Evolutionary conservation across 2,329 filamentous ascomycete species (phyloP).

Genomic region (Hypoxylon sp.): DNA sequence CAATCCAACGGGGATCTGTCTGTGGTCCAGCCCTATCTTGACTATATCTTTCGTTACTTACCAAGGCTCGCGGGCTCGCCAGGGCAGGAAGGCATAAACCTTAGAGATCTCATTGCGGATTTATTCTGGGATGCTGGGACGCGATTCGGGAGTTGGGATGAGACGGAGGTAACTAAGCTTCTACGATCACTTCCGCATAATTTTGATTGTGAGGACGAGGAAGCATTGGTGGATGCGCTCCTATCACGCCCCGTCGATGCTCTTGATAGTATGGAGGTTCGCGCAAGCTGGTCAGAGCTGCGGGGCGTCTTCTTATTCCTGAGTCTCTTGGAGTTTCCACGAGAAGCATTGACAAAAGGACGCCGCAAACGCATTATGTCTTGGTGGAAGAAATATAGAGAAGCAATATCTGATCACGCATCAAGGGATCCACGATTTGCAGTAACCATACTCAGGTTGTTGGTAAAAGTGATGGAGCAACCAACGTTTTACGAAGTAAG

Average conservation of each 20-base stretch:
- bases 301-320: conserved; percentile 44
- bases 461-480: conserved; percentile 52
- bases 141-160: conserved; percentile 18
- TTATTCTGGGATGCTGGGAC: conserved; percentile 46
- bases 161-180: conserved; percentile 27
- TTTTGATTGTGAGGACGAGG: conserved; percentile 49
- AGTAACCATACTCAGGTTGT: conserved; percentile 47
- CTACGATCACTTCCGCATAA: conserved; percentile 47
- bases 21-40: conserved; percentile 41
- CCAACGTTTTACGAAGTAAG: conserved; percentile 54
- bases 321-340: conserved; percentile 50
- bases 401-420: conserved; percentile 41
- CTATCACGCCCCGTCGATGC: conserved; percentile 49
- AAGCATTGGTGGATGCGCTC: conserved; percentile 49
- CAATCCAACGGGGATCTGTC: conserved; percentile 34
- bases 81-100: conserved; percentile 39
- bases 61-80: conserved; percentile 49
- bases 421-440: conserved; percentile 46
- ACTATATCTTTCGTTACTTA: conserved; percentile 48
- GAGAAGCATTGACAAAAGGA: conserved; percentile 50
- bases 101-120: conserved; percentile 45
- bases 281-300: conserved; percentile 49
- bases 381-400: conserved; percentile 53
- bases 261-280: conserved; percentile 43
- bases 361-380: conserved; percentile 54